Evolutionary conservation across 208 protist species (phyloP).

Genomic region (Lotmaria passim): DNA sequence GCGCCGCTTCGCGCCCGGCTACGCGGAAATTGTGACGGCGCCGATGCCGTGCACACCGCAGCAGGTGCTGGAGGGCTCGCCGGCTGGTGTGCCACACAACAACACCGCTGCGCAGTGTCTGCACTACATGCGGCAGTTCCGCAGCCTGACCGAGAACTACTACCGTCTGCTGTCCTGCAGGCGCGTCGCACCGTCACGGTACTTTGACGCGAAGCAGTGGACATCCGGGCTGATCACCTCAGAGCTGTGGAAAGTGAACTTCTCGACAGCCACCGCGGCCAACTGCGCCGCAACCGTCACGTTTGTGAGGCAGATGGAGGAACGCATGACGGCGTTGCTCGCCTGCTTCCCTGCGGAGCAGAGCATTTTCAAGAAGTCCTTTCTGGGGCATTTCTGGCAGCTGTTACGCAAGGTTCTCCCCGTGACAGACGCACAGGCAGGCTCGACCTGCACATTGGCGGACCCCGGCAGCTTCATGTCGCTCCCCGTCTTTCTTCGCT

Average conservation of each 20-base stretch:
- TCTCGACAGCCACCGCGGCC: conserved; percentile 12
- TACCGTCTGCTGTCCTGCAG: conserved; percentile 27
- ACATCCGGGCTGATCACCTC: conserved; percentile 28
- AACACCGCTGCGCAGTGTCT: conserved; percentile 70
- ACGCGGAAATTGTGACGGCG: conserved; percentile 37
- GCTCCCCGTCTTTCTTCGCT: conserved; percentile 45
- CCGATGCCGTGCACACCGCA: conserved; percentile 25
- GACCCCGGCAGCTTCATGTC: conserved; percentile 25
- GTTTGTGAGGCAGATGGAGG: conserved; percentile 26
- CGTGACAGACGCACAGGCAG: neutral
- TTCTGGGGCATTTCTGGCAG: conserved; percentile 4
- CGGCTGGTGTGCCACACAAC: conserved; percentile 25
- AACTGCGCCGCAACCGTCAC: neutral
- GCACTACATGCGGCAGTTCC: conserved; percentile 56
- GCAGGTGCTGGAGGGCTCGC: conserved; percentile 3
- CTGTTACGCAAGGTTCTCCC: conserved; percentile 11
- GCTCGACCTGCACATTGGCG: neutral
- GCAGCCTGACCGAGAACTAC: conserved; percentile 40
- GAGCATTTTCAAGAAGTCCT: conserved; percentile 22
- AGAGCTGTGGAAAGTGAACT: conserved; percentile 30
- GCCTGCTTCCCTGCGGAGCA: conserved; percentile 17
- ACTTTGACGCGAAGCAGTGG: conserved; percentile 34
- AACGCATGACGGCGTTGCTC: conserved; percentile 4
- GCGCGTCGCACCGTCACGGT: conserved; percentile 1
- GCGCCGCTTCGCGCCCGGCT: conserved; percentile 53